Evolutionary conservation across 2,329 filamentous ascomycete species (phyloP).

Genomic region (Aspergillus transmontanensis): DNA sequence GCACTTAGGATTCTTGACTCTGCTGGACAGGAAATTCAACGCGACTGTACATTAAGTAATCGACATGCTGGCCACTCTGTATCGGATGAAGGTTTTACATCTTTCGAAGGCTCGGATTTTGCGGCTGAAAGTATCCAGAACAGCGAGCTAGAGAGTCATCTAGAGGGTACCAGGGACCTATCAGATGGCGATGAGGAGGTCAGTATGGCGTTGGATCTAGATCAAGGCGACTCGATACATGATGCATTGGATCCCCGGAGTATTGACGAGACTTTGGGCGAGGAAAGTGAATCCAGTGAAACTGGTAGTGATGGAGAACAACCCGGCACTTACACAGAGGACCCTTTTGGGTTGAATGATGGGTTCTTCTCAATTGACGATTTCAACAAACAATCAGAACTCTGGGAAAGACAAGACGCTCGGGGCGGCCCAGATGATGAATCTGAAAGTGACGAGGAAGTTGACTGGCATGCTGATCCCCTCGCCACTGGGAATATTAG

Average conservation of each 20-base stretch:
- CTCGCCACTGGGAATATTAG: slow-evolving; percentile 44
- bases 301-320: slow-evolving; percentile 35
- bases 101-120: slow-evolving; percentile 14
- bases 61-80: slow-evolving; percentile 18
- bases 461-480: slow-evolving; percentile 86
- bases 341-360: slow-evolving; percentile 87
- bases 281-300: slow-evolving; percentile 17
- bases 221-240: background rate
- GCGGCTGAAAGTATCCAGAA: slow-evolving; percentile 20
- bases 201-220: background rate
- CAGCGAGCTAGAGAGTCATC: slow-evolving; percentile 17
- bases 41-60: slow-evolving; percentile 43
- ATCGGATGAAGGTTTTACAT: slow-evolving; percentile 10
- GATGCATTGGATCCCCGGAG: slow-evolving; percentile 4
- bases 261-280: slow-evolving; percentile 13
- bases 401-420: slow-evolving; percentile 82
- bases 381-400: slow-evolving; percentile 92
- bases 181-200: slow-evolving; percentile 20
- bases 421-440: slow-evolving; percentile 75
- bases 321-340: slow-evolving; percentile 63
- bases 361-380: slow-evolving; percentile 97
- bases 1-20: slow-evolving; percentile 78
- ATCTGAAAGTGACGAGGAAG: slow-evolving; percentile 75
- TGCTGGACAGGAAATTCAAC: slow-evolving; percentile 57
- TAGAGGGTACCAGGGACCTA: slow-evolving; percentile 17